These are phyloP conservation scores for Plasmodium knowlesi DNA, from an alignment of 169 alveolate genomes.

Conservation along the genomic window DNA sequence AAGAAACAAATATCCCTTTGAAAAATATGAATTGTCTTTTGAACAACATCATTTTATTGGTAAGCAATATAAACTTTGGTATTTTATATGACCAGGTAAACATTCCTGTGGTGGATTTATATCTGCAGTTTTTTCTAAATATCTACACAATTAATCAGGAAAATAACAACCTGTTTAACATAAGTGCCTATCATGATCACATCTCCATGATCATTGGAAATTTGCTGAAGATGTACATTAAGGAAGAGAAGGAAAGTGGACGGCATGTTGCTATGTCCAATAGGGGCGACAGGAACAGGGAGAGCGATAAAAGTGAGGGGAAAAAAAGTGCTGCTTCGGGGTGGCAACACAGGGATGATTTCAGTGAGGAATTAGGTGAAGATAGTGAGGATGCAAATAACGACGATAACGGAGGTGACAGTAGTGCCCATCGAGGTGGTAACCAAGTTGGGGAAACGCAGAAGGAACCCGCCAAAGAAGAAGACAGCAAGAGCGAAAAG, in stretches of 20 bases:
- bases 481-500: constrained; percentile 6
- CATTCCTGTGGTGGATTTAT: constrained; percentile 36
- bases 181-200: constrained; percentile 29
- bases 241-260: neutral
- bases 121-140: constrained; percentile 60
- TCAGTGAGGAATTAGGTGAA: neutral
- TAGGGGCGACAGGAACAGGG: neutral
- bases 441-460: neutral
- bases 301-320: neutral
- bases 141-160: constrained; percentile 53
- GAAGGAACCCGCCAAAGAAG: neutral
- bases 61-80: constrained; percentile 37
- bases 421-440: neutral
- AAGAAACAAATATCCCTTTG: constrained; percentile 32
- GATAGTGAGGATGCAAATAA: neutral
- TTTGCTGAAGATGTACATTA: constrained; percentile 29
- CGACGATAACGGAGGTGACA: neutral
- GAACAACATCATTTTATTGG: constrained; percentile 61
- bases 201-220: constrained; percentile 31
- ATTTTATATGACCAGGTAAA: constrained; percentile 30
- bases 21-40: constrained; percentile 58
- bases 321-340: neutral
- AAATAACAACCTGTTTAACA: constrained; percentile 34
- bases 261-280: neutral
- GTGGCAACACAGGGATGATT: neutral